Conservation (phyloP, 305 asterid species). For the Rubia balearica region DNA sequence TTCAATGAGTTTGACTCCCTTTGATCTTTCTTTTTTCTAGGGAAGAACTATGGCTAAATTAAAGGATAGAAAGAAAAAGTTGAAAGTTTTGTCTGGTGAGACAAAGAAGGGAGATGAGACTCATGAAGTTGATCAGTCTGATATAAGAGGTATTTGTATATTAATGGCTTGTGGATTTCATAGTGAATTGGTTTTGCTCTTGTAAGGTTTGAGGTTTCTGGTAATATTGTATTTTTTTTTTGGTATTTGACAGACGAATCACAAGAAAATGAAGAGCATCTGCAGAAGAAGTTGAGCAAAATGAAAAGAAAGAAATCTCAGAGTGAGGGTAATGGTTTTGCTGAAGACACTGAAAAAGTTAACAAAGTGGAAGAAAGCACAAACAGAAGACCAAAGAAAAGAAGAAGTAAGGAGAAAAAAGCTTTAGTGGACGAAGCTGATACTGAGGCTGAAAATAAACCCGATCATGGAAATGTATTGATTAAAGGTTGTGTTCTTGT, state of each 20-base stretch:
- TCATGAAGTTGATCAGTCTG: slow-evolving; percentile 10
- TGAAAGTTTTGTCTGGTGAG: slow-evolving; percentile 11
- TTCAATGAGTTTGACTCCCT: not conserved
- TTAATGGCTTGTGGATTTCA: not conserved
- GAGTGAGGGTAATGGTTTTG: slow-evolving; percentile 21
- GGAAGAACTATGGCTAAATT: slow-evolving; percentile 10
- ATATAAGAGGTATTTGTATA: slow-evolving; percentile 16
- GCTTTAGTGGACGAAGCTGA: slow-evolving; percentile 15
- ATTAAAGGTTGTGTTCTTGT: not conserved
- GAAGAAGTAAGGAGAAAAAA: slow-evolving; percentile 31
- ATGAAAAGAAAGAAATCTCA: slow-evolving; percentile 29
- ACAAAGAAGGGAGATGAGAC: slow-evolving; percentile 19
- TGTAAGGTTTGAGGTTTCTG: not conserved
- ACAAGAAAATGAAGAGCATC: slow-evolving; percentile 24
- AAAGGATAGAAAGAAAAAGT: slow-evolving; percentile 23
- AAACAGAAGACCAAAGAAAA: slow-evolving; percentile 31
- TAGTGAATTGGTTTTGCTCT: not conserved
- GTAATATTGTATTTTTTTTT: not conserved
- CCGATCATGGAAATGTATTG: slow-evolving; percentile 32
- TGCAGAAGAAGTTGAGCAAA: slow-evolving; percentile 27
- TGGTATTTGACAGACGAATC: slow-evolving; percentile 32
- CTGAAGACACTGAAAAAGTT: slow-evolving; percentile 17
- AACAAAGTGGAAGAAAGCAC: slow-evolving; percentile 22
- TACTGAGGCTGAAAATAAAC: slow-evolving; percentile 18
- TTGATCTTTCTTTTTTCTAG: slow-evolving; percentile 2